Base-by-base conservation (phyloP, 257 asterid genomes). In the Fraxinus quadrangulata region DNA sequence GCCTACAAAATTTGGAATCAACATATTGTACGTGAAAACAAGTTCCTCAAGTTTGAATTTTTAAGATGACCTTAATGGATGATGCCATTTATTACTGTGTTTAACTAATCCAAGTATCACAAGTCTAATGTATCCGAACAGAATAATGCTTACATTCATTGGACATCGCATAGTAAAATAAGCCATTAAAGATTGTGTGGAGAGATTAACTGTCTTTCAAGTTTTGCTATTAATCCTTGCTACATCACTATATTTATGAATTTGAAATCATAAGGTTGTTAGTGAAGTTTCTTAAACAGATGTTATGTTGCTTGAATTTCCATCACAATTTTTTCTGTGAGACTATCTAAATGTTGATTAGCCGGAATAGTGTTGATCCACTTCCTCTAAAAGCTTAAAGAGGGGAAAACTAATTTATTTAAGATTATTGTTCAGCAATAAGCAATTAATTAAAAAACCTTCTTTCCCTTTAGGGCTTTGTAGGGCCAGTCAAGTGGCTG, bases 401-500 rank as follows among this genome's bases (percentile, higher is more conserved):
- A n/a, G 30, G 65, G 79, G 61, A 40, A 14, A 81, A 21, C 30
- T 34, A 24, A 36, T 59, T 63, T 71, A 59, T 23, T 59, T 21
- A 23, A 59, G 40, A 40, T 33, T 61, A 9, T 23, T 23, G 14
- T 8, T 61, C 31, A 8, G 10, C 67, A 61, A 23, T 63, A 63
- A 63, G 69, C 2, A 63, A 63, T 28, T 33, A 23, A 19, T 63
- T 26, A 7, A 2, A 33, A 39, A 24, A 17, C 11, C 12, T 74
- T 23, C 34, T 76, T 30, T 69, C 31, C 75, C 67, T 71, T 33
- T 70, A 91, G 98, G 91, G 83, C 67, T 79, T 56, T 90, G 96
- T 80, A 84, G 84, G 84, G 98, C 97, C 42, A 93, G 97, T 80
- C 97, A 93, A 80, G 79, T 93, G 76, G 97, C 92, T 17, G 97